Base-by-base conservation (phyloP, 179 eudicot species). In the Beta corolliflora region DNA sequence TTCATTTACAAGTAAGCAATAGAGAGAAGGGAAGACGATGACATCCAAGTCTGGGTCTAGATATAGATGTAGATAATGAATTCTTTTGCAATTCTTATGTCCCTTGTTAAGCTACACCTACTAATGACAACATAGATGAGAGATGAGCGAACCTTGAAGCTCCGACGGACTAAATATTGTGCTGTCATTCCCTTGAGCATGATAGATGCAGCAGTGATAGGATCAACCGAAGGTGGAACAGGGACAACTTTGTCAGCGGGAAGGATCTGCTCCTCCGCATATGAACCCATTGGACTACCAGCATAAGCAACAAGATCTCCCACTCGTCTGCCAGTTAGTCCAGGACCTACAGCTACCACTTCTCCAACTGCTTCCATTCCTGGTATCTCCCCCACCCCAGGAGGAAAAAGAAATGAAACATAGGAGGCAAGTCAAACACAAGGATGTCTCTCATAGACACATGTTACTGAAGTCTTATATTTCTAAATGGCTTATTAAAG, bases 311-410 rank as follows among this genome's bases (percentile, higher is more conserved):
- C 98, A 45, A 92, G 18, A 85, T 93, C 97, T 79, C 98, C 98
- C 72, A 93, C 89, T 76, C 88, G 73, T 77, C 88, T 78, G 23
- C 92, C 97, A 7, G 93, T 89, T 59, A 92, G 78, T 75, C 97
- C 98, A 19, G 97, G 92, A 75, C 98, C 98, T 44, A 93, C 93
- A 19, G 94, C 97, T 73, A 88, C 86, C 80, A 95, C 97, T 81
- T 90, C 97, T 71, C 98, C 98, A 76, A 82, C 98, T 78, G 93
- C 98, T 88, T 94, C 97, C 94, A 88, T 80, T 71, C 97, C 97
- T 94, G 85, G 64, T 55, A 56, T 9, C 73, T 7, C 54, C 52
- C 75, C 36, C 53, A 36, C 13, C 12, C 48, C 36, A 41, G 36
- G 13, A 18, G 7, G 18, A 21, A 9, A 71, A n/a, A 10, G 1